Conservation (phyloP, 257 asterid genomes). For the Primulina tabacum region DNA sequence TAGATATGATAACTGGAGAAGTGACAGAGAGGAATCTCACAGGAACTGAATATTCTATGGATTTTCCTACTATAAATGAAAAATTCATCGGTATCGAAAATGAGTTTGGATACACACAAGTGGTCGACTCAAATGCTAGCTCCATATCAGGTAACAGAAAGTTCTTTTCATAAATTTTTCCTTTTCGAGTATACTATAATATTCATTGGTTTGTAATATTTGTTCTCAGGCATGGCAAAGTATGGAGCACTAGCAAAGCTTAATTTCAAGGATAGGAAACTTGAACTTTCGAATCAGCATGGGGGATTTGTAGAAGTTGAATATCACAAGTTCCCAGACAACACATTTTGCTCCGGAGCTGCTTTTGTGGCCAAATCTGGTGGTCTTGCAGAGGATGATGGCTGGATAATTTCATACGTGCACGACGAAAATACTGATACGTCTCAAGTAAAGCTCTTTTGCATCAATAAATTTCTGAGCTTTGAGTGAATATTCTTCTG, state of each 20-base stretch:
- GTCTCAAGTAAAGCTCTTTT: constrained; percentile 43
- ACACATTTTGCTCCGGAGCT: constrained; percentile 61
- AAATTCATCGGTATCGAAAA: constrained; percentile 34
- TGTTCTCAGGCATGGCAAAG: constrained; percentile 49
- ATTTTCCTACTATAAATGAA: constrained; percentile 61
- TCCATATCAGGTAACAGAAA: constrained; percentile 40
- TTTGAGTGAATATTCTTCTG: too few relatives aligned
- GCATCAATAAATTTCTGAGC: too few relatives aligned
- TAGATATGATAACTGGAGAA: constrained; percentile 45
- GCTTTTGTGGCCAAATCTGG: constrained; percentile 41
- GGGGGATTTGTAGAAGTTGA: constrained; percentile 34
- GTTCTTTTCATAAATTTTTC: neutral
- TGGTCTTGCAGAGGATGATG: constrained; percentile 50
- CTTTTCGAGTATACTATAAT: neutral
- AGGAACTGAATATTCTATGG: constrained; percentile 49
- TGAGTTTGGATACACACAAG: constrained; percentile 52
- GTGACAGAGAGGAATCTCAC: constrained; percentile 50
- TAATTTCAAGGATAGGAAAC: constrained; percentile 27
- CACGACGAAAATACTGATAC: constrained; percentile 43
- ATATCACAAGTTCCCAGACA: constrained; percentile 44
- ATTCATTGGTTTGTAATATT: neutral
- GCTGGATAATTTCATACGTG: constrained; percentile 53
- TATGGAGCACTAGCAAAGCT: constrained; percentile 69
- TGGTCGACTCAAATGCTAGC: constrained; percentile 32
- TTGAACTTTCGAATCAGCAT: neutral